phyloP scores from a whole-genome alignment of 257 asterid species.

The Jacaranda copaia region DNA sequence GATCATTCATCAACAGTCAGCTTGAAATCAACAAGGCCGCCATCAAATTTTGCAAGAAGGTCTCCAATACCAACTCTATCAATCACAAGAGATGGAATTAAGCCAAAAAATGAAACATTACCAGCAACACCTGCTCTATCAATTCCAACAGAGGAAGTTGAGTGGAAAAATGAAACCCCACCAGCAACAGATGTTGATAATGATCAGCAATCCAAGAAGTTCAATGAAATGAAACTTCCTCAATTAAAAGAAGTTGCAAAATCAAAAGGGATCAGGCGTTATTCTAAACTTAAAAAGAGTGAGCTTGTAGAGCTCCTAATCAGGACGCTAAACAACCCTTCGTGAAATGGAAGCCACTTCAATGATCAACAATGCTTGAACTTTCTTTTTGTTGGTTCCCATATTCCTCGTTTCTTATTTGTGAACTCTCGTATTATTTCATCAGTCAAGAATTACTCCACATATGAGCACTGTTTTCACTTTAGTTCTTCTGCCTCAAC shows the following conservation, averaged over 20 bases:
- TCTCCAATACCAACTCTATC: slow-evolving; percentile 59
- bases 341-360: slow-evolving; percentile 6
- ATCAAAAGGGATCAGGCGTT: slow-evolving; percentile 74
- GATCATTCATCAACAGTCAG: slow-evolving; percentile 33
- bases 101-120: slow-evolving; percentile 11
- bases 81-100: slow-evolving; percentile 32
- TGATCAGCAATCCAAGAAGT: slow-evolving; percentile 34
- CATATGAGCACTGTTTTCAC: neutral
- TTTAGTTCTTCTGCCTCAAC: neutral
- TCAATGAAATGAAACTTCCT: slow-evolving; percentile 66
- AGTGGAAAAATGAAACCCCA: slow-evolving; percentile 3
- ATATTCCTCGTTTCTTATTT: slow-evolving; percentile 13
- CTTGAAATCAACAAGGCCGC: slow-evolving; percentile 49
- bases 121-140: slow-evolving; percentile 26
- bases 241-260: slow-evolving; percentile 72
- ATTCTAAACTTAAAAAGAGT: slow-evolving; percentile 71
- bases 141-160: slow-evolving; percentile 32
- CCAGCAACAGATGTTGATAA: slow-evolving; percentile 24
- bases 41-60: slow-evolving; percentile 60
- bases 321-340: slow-evolving; percentile 30
- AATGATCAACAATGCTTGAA: neutral
- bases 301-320: slow-evolving; percentile 64
- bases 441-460: neutral
- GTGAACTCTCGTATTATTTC: neutral
- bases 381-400: neutral